Base-by-base conservation (phyloP, 2,329 filamentous ascomycete species). In the Colletotrichum gloeosporioides region DNA sequence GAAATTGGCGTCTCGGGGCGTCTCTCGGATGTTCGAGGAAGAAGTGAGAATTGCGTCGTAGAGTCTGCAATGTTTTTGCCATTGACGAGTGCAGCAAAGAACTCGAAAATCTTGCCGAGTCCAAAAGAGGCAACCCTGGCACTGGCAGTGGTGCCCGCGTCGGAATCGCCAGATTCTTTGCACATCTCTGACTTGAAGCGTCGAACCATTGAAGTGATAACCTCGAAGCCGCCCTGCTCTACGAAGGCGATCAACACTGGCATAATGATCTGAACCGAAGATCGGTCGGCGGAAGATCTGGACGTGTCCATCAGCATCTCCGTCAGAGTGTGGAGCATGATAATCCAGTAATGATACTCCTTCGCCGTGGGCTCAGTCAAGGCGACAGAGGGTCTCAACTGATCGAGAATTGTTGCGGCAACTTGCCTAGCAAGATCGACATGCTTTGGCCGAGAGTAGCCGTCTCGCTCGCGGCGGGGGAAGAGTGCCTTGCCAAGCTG, bases 181-280 rank as follows among this genome's bases (percentile, higher is more conserved):
- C 84, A 85, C 70, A 90, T 86, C 76, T 93, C 90, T 9, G 89
- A 85, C 69, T 92, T 89, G 80, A 98, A 97, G 22, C 90, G 89
- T 55, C 91, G 87, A 12, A 98, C 89, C 82, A 98, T 93, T 0
- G 90, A 87, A 79, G 95, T 95, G 76, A 99, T 86, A 7, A 92
- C 89, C 10, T 92, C 90, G 75, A 99, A 89, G 1, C 97, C 96
- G 53, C 92, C 93, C 64, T 92, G 90, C 76, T 95, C 93, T 83
- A 96, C 96, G 87, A 99, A 98, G 1, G 95, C 94, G 71, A 96
- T 90, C 29, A 99, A 89, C 44, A 99, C 93, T 32, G 97, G 90
- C 59, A 95, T 94, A 69, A 94, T 90, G 16, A 93, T 88, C 77
- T 92, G 90, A 10, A 87, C 80, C 8, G 83, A 88, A 78, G 85